These are phyloP conservation scores for Stereocaulon alpinum DNA, from an alignment of 495 filamentous ascomycete genomes.

Conservation along the genomic window DNA sequence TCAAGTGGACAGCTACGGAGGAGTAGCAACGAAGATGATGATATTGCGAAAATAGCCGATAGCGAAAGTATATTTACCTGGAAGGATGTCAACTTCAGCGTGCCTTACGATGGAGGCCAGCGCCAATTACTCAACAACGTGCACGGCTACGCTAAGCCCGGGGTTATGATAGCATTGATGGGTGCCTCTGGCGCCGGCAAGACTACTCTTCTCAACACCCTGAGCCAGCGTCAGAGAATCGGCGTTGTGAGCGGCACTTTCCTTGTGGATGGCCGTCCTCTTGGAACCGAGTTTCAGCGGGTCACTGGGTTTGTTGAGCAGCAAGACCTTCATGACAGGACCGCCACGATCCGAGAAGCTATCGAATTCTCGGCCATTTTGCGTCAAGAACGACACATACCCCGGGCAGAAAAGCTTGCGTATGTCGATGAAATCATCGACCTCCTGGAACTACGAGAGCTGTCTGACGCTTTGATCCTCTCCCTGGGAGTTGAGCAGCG, in stretches of 20 bases:
- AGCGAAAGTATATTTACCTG: slow-evolving; percentile 68
- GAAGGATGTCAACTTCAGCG: slow-evolving; percentile 60
- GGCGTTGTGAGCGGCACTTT: slow-evolving; percentile 65
- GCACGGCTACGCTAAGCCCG: slow-evolving; percentile 70
- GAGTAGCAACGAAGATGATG: slow-evolving; percentile 31
- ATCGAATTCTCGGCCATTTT: slow-evolving; percentile 58
- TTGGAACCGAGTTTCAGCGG: slow-evolving; percentile 64
- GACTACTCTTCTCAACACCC: slow-evolving; percentile 62
- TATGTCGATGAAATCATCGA: slow-evolving; percentile 54
- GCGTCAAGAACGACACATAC: slow-evolving; percentile 43
- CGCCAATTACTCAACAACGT: slow-evolving; percentile 62
- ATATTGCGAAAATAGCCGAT: slow-evolving; percentile 45
- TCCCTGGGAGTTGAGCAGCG: slow-evolving; percentile 57
- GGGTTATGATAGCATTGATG: slow-evolving; percentile 70
- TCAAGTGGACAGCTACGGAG: slow-evolving; percentile 36
- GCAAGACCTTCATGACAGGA: slow-evolving; percentile 69
- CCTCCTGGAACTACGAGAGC: slow-evolving; percentile 45
- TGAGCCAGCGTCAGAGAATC: slow-evolving; percentile 65
- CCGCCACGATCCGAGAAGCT: slow-evolving; percentile 55
- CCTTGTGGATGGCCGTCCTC: slow-evolving; percentile 63
- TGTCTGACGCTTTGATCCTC: slow-evolving; percentile 44
- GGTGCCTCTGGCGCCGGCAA: slow-evolving; percentile 81
- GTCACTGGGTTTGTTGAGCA: slow-evolving; percentile 81
- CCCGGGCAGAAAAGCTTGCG: slow-evolving; percentile 45
- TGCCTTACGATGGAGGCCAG: slow-evolving; percentile 60